These are phyloP conservation scores for Aspergillus eucalypticola DNA, from an alignment of 2,329 filamentous ascomycete species.

Conservation along the genomic window DNA sequence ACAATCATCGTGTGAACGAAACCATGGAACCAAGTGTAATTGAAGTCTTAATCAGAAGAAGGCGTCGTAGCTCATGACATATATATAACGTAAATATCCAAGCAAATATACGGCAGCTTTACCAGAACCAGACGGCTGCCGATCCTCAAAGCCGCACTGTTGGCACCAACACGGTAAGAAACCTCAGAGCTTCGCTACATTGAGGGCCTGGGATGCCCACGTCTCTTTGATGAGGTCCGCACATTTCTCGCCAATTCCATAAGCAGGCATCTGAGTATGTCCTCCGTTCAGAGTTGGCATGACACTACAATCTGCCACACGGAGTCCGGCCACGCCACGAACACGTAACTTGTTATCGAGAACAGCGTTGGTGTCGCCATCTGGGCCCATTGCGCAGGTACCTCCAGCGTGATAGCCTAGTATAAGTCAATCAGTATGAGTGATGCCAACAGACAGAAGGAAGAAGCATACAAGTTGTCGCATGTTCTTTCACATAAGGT, in stretches of 20 bases:
- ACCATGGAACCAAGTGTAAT: no score
- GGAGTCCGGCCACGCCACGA: slow-evolving; percentile 53
- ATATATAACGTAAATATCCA: no score
- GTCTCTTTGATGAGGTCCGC: slow-evolving; percentile 53
- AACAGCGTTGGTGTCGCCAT: slow-evolving; percentile 52
- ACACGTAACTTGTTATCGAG: slow-evolving; percentile 57
- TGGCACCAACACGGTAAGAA: no score
- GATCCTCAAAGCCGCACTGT: no score
- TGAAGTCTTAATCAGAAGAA: no score
- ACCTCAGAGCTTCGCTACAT: neutral
- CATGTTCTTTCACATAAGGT: slow-evolving; percentile 57
- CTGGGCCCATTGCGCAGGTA: slow-evolving; percentile 58
- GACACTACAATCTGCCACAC: slow-evolving; percentile 56
- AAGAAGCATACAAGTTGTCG: slow-evolving; percentile 58
- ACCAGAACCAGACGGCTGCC: no score
- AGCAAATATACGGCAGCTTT: no score
- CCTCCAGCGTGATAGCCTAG: slow-evolving; percentile 59
- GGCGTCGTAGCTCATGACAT: no score
- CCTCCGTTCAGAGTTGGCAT: slow-evolving; percentile 55
- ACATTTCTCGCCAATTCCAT: slow-evolving; percentile 58
- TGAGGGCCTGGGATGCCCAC: slow-evolving; percentile 14
- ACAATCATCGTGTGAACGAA: no score
- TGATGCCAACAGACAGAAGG: neutral
- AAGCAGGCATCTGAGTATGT: slow-evolving; percentile 60
- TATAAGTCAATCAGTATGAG: neutral